phyloP scores from a whole-genome alignment of 306 rosid genomes.

The Trichosanthes truncata region DNA sequence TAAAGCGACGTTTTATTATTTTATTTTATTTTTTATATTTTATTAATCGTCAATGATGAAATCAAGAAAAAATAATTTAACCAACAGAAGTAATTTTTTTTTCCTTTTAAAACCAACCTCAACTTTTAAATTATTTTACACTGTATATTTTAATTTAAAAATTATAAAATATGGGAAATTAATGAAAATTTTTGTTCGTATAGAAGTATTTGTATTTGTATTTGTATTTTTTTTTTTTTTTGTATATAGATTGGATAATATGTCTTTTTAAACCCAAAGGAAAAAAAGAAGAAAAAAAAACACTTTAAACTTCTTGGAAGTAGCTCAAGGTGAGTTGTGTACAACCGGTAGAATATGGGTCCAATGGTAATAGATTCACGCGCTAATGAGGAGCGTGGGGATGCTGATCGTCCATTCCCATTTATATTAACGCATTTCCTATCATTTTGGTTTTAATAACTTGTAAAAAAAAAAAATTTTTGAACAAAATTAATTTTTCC shows the following conservation, averaged over 20 bases:
- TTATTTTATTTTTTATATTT: too few relatives aligned
- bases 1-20: not conserved
- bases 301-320: not conserved
- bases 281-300: not conserved
- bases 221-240: not conserved
- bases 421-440: not conserved
- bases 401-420: not conserved
- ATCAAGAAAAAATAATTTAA: too few relatives aligned
- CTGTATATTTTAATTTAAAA: not conserved
- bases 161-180: not conserved
- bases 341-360: slow-evolving; percentile 11
- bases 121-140: too few relatives aligned
- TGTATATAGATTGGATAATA: not conserved
- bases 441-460: not conserved
- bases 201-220: not conserved
- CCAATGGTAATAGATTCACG: slow-evolving; percentile 2
- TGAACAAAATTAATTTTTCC: too few relatives aligned
- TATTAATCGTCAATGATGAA: not conserved
- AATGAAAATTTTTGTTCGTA: not conserved
- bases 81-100: too few relatives aligned
- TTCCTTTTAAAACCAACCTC: too few relatives aligned
- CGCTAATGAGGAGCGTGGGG: slow-evolving; percentile 1
- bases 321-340: not conserved
- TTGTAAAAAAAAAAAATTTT: too few relatives aligned
- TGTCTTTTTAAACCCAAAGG: not conserved